Percentiles rank a stretch among this genome's conserved stretches.
phyloP scores from a whole-genome alignment of 768 basidiomycete genomes.

The Leccinum fibrillosum region DNA sequence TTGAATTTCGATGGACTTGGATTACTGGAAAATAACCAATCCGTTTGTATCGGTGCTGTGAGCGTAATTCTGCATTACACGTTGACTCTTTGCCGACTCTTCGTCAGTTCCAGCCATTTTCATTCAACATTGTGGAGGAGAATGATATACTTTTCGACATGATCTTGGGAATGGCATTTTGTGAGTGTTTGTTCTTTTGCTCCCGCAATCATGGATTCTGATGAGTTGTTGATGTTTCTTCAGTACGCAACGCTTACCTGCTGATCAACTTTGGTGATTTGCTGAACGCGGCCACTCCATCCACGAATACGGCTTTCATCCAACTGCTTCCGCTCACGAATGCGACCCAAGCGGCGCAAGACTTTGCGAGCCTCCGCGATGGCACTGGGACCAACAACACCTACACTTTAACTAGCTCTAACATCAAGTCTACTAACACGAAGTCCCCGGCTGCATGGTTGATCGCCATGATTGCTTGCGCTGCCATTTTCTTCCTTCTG shows the following conservation, averaged over 20 bases:
- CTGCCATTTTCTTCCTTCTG: constrained; percentile 6
- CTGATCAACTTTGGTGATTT: constrained; percentile 66
- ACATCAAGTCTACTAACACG: constrained; percentile 21
- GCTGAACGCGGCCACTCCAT: constrained; percentile 39
- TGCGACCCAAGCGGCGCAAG: constrained; percentile 35
- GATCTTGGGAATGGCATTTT: constrained; percentile 71
- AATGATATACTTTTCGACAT: constrained; percentile 45
- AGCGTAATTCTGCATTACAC: constrained; percentile 12
- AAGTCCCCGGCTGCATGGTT: background rate
- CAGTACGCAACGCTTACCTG: constrained; percentile 66
- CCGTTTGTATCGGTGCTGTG: constrained; percentile 44
- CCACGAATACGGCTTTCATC: constrained; percentile 49
- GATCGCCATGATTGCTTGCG: constrained; percentile 17
- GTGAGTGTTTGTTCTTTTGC: constrained; percentile 36
- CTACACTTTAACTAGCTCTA: constrained; percentile 36
- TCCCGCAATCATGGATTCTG: background rate
- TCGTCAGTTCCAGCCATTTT: constrained; percentile 65
- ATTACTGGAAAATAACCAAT: constrained; percentile 20
- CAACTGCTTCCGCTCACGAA: constrained; percentile 60
- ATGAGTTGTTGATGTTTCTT: background rate
- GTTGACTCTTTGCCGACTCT: background rate
- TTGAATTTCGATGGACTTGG: constrained; percentile 32
- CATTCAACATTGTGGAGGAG: constrained; percentile 38
- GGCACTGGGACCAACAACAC: constrained; percentile 29
- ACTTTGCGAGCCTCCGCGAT: constrained; percentile 13